phyloP scores from a whole-genome alignment of 495 filamentous ascomycete genomes.

The Aspergillus heteromorphus region DNA sequence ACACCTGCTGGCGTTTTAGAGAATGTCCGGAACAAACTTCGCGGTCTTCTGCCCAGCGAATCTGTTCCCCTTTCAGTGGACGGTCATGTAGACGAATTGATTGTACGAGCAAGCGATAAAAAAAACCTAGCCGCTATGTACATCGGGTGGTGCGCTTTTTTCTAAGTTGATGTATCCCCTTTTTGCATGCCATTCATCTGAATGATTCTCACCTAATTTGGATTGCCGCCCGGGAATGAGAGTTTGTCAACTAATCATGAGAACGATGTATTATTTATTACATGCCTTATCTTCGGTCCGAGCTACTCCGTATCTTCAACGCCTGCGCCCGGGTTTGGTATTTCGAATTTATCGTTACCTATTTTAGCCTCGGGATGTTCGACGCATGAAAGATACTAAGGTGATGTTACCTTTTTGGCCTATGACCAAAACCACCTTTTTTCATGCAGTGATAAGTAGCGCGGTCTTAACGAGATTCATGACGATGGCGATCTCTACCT shows the following conservation, averaged over 20 bases:
- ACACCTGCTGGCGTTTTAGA: conserved; percentile 89
- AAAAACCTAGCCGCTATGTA: conserved; percentile 85
- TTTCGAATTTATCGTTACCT: too few relatives aligned
- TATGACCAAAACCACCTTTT: not conserved
- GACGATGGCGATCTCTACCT: conserved; percentile 32
- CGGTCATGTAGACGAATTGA: conserved; percentile 90
- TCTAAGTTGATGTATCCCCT: conserved; percentile 39
- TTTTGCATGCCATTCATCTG: not conserved
- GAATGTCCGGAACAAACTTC: conserved; percentile 79
- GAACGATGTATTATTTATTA: too few relatives aligned
- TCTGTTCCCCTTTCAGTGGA: conserved; percentile 89
- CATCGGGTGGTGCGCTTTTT: conserved; percentile 96
- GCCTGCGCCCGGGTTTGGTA: too few relatives aligned
- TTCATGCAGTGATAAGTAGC: not conserved
- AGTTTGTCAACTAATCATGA: too few relatives aligned
- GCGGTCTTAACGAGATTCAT: conserved; percentile 11
- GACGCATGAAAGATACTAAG: too few relatives aligned
- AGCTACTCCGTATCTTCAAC: too few relatives aligned
- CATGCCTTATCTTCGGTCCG: too few relatives aligned
- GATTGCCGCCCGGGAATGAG: too few relatives aligned
- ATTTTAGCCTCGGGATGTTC: too few relatives aligned
- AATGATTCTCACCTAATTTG: too few relatives aligned
- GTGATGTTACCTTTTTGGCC: not conserved
- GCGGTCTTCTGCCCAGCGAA: conserved; percentile 76
- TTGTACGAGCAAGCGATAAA: conserved; percentile 73